Conservation (phyloP, 495 filamentous ascomycete species). For the Aspergillus kassunensis region DNA sequence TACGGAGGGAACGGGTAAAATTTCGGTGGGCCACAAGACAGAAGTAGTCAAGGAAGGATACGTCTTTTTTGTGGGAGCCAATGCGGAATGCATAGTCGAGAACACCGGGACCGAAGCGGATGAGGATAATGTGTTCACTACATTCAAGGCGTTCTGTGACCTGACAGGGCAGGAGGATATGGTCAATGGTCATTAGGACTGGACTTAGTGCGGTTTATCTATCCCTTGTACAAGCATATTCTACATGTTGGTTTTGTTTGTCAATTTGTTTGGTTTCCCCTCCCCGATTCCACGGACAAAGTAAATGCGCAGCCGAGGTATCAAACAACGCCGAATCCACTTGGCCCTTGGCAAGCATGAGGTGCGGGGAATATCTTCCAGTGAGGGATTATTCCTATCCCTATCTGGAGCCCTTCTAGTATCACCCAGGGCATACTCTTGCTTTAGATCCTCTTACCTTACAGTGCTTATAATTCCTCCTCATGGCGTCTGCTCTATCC, state of each 20-base stretch:
- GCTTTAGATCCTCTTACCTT: neutral
- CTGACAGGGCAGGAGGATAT: conserved; percentile 54
- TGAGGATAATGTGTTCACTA: conserved; percentile 65
- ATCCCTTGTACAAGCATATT: neutral
- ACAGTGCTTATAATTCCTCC: neutral
- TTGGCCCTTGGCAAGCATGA: too few species aligned
- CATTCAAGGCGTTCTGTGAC: conserved; percentile 96
- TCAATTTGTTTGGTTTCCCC: neutral
- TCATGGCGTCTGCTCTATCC: conserved; percentile 14
- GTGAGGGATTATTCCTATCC: too few species aligned
- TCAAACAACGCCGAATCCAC: too few species aligned
- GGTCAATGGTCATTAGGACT: conserved; percentile 34
- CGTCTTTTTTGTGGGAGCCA: conserved; percentile 92
- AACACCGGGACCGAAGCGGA: conserved; percentile 45
- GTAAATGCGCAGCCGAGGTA: conserved; percentile 2
- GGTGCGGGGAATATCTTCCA: too few species aligned
- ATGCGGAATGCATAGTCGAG: conserved; percentile 77
- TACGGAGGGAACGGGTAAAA: conserved; percentile 73
- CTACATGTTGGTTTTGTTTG: neutral
- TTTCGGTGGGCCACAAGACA: conserved; percentile 72
- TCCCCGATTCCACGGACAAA: conserved; percentile 1
- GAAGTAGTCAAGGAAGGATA: conserved; percentile 74
- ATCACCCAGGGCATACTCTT: neutral
- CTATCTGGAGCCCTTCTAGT: too few species aligned
- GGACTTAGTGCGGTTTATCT: neutral